Evolutionary conservation across 2,329 filamentous ascomycete genomes (phyloP), one percentile per base, ranked within the genome.

Genomic region (Penicillium hordei): DNA sequence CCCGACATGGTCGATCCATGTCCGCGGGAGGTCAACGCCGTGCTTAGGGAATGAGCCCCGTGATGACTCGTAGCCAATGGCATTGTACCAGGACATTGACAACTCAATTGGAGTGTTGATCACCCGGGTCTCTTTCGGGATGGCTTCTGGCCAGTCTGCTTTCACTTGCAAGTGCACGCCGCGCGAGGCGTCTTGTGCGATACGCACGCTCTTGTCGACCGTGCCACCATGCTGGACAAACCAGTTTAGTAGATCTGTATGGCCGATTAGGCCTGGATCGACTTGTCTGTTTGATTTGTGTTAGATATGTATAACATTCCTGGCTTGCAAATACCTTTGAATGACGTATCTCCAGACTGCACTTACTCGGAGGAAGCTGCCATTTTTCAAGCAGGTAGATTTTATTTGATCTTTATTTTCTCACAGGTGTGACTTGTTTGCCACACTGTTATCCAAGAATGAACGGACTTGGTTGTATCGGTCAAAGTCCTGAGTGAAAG

Each of bases 1-100:
- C 1, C 82, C 81, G 2, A 81, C 72, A 5, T 68, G 66, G 1
- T 77, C 65, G 46, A 88, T 71, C 62, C 89, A 85, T 1, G 68
- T 67, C 0, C 63, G 48, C 0, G 84, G 81, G 46, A 89, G 83
- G 6, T 64, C 57, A 15, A 76, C 60, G 1, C 66, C 73, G 46
- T 76, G 72, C 13, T 64, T 66, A 3, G 67, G 61, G 46, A 75
- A 75, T 4, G 62, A 55, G 2, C 58, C 55, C 10, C 45, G 36
- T 5, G 45, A 15, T 13, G 54, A 59, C 36, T 57, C 52, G 15
- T 70, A 65, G 15, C 70, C 65, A 44, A 75, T 68, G 1, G 67
- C 72, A 38, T 76, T 72, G 55, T 70, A 74, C 50, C 74, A 76
- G 9, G 74, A 75, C 65, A 76, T 70, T 21, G 73, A 75, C 8